phyloP scores from a whole-genome alignment of 1,284 basidiomycete species.

The Trichosporon coremiiforme region DNA sequence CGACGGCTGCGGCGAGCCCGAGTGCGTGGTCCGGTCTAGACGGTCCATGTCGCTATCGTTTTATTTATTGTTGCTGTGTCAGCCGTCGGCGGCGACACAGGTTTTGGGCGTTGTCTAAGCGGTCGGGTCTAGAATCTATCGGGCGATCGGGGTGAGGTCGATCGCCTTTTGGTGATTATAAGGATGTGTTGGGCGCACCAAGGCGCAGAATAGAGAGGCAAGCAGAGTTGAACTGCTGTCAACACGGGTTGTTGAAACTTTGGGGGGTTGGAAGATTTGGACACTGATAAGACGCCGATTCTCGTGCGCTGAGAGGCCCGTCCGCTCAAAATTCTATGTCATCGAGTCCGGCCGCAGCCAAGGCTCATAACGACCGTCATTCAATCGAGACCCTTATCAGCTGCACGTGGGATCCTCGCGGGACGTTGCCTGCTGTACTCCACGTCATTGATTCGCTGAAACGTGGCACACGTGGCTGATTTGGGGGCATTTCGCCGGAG shows the following conservation, averaged over 20 bases:
- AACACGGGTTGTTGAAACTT: constrained; percentile 17
- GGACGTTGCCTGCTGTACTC: not conserved
- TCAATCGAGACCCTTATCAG: constrained; percentile 5
- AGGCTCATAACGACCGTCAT: not conserved
- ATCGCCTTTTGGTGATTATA: constrained; percentile 4
- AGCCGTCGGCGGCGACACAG: not conserved
- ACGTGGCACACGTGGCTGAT: constrained; percentile 16
- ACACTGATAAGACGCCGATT: constrained; percentile 14
- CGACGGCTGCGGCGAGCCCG: constrained; percentile 29
- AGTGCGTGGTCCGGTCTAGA: constrained; percentile 22
- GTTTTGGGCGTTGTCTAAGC: not conserved
- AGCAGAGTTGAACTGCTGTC: constrained; percentile 17
- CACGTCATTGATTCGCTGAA: constrained; percentile 14
- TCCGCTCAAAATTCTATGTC: constrained; percentile 11
- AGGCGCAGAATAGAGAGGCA: not conserved
- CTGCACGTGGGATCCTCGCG: not conserved
- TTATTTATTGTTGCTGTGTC: not conserved
- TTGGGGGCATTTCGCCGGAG: not conserved
- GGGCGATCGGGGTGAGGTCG: constrained; percentile 1
- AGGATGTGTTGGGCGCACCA: not conserved
- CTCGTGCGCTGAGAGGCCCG: not conserved
- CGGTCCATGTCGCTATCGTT: constrained; percentile 23
- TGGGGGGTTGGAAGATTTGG: constrained; percentile 2
- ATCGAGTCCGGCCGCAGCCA: not conserved
- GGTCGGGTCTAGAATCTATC: not conserved